Conservation (phyloP, 2,329 filamentous ascomycete species). For the Trichoderma atroviride region DNA sequence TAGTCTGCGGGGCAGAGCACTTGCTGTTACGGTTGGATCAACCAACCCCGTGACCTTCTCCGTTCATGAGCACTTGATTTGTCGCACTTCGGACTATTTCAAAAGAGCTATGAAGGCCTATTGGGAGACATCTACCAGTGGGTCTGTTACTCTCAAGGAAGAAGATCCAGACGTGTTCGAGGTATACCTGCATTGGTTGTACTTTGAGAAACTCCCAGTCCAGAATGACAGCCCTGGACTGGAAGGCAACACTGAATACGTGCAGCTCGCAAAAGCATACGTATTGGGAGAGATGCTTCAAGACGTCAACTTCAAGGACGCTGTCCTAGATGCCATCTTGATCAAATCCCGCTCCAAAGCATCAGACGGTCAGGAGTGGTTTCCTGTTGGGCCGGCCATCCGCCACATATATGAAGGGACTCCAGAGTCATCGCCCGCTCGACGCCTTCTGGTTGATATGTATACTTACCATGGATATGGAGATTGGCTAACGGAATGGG, state of each 20-base stretch:
- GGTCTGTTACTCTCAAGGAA: constrained; percentile 1
- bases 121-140: constrained; percentile 8
- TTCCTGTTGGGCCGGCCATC: constrained; percentile 10
- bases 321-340: constrained; percentile 23
- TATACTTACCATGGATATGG: constrained; percentile 2
- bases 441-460: constrained; percentile 17
- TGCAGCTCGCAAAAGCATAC: constrained; percentile 25
- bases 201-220: constrained; percentile 16
- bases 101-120: constrained; percentile 17
- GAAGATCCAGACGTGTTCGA: constrained; percentile 16
- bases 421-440: background rate
- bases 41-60: background rate
- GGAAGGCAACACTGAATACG: constrained; percentile 17
- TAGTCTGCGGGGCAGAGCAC: background rate
- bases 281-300: constrained; percentile 24
- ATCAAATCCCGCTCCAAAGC: constrained; percentile 3
- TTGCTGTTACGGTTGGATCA: constrained; percentile 22
- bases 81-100: constrained; percentile 18
- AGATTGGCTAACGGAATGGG: constrained; percentile 1
- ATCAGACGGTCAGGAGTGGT: background rate
- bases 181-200: constrained; percentile 25
- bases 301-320: constrained; percentile 21
- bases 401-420: constrained; percentile 21
- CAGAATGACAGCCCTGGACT: constrained; percentile 9
- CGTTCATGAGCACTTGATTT: constrained; percentile 21